Evolutionary conservation across 2,329 filamentous ascomycete genomes (phyloP), one percentile per base, ranked within the genome.

Genomic region (Periconia digitata): DNA sequence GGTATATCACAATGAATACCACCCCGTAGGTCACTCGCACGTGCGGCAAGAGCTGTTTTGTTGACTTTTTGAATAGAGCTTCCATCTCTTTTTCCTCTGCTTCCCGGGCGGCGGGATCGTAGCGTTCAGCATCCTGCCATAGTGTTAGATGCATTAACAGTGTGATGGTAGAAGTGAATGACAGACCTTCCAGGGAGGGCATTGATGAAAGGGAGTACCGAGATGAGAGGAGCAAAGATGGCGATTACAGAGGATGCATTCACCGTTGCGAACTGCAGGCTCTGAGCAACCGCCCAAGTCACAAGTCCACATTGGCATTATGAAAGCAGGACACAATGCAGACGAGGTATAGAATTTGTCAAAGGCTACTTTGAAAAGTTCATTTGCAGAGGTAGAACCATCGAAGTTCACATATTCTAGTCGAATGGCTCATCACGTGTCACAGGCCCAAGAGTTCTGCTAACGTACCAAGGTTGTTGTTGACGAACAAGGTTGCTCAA

Each of bases 1-100:
- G 64, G 56, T n/a, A 70, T 59, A n/a, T 60, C 66, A 46, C 72
- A 76, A 17, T 56, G 43, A 10, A 73, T 50, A 7, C 73, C 72
- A 8, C 55, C 27, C 17, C 72, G 70, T 27, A 76, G 51, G 44
- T 54, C 21, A 42, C 62, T 71, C 20, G 74, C 73, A 55, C 64
- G 64, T 18, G 66, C 52, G 24, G 58, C 58, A n/a, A 78, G 71
- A 16, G 69, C 71, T 40, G 49, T 38, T 15, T 65, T 65, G 50
- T 76, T 58, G 47, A 76, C 69, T 47, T 53, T 72, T 15, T 53
- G 27, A 74, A 54, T 43, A 46, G 18, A 27, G 27, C 23, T 36
- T 52, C 42, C 32, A 75, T 60, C 53, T 76, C 71, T 13, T 57
- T 50, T 18, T 49, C 46, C 58, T 74, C 69, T 17, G 74, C 72